Evolutionary conservation across 2,329 filamentous ascomycete genomes (phyloP), one percentile per base, ranked within the genome.

Genomic region (Uncinocarpus reesii): DNA sequence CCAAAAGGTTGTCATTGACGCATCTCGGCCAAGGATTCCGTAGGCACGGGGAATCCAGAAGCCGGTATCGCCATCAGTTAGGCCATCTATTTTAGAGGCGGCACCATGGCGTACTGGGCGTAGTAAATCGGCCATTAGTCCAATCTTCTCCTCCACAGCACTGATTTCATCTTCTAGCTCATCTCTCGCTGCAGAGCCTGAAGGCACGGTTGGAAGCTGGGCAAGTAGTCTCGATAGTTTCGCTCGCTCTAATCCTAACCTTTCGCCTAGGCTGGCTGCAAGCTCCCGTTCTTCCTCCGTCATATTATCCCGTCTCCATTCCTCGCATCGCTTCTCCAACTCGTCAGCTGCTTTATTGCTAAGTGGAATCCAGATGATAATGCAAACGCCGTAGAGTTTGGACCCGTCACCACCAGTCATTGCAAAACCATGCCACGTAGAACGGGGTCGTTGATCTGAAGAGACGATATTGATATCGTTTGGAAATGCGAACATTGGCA

Each of bases 401-500:
- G 86, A 84, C 58, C 87, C 90, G 62, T 96, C 89, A 48, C 86
- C 85, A 18, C 84, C 84, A 1, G 92, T 98, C 92, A 98, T 96
- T 53, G 87, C 89, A 62, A 98, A 98, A 42, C 92, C 92, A 67
- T 98, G 92, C 92, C 92, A 98, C 20, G 89, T 95, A n/a, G 92
- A 90, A 53, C 88, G 78, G 1, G 92, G 92, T 53, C 89, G 78
- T 63, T 95, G 87, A 60, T 98, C 92, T 1, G 89, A 89, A 1
- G 92, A 95, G 7, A 96, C 86, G 45, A 98, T 92, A 54, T 88
- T 88, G 58, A 98, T 92, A 65, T 98, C 92, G 66, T 96, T 95
- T 38, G 92, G 92, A 60, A 96, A 98, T 47, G 92, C 89, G 66
- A 98, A 98, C 92, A 98, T 96, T 49, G 92, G 92, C 15, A 98